phyloP scores from a whole-genome alignment of 768 basidiomycete genomes.

The Lentinula raphanica region DNA sequence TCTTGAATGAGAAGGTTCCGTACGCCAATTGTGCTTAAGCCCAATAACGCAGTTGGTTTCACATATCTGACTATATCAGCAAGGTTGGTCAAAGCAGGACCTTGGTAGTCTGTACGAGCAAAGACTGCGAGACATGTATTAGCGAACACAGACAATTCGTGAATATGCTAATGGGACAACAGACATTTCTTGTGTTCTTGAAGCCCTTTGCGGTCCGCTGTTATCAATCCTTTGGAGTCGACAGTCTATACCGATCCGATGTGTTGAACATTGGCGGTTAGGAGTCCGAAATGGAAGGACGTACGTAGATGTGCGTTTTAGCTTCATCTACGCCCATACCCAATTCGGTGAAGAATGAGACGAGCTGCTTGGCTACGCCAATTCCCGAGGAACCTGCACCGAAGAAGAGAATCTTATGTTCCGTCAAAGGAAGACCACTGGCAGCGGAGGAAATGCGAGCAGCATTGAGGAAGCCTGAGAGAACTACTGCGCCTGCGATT shows the following conservation, averaged over 20 bases:
- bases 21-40: conserved; percentile 57
- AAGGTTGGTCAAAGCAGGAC: conserved; percentile 54
- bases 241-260: conserved; percentile 45
- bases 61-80: conserved; percentile 65
- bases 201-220: conserved; percentile 58
- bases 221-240: conserved; percentile 77
- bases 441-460: conserved; percentile 50
- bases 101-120: conserved; percentile 62
- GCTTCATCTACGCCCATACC: conserved; percentile 67
- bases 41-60: conserved; percentile 73
- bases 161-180: conserved; percentile 6
- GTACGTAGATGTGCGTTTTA: conserved; percentile 59
- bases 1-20: conserved; percentile 5
- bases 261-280: conserved; percentile 12
- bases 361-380: conserved; percentile 84
- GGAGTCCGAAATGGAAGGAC: conserved; percentile 13
- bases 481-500: conserved; percentile 55
- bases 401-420: conserved; percentile 86
- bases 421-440: conserved; percentile 47
- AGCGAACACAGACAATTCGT: not conserved
- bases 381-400: conserved; percentile 92
- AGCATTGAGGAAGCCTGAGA: conserved; percentile 73
- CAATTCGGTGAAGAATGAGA: conserved; percentile 80
- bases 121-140: conserved; percentile 56
- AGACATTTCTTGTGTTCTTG: conserved; percentile 74